Evolutionary conservation across 1,284 basidiomycete species (phyloP), one percentile per base, ranked within the genome.

Genomic region (Golubevia pallescens): DNA sequence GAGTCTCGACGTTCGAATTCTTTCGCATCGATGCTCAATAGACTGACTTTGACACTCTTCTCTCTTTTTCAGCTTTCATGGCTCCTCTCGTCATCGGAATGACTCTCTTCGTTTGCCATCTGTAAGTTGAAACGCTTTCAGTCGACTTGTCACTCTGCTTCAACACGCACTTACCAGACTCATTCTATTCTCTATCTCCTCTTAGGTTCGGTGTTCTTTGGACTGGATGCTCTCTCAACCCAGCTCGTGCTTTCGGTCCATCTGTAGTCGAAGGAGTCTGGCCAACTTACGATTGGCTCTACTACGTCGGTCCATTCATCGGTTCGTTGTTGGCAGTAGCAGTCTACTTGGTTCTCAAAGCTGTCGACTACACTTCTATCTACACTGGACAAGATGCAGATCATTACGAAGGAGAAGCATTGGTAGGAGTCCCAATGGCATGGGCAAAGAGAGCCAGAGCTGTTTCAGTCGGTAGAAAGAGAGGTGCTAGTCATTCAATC

Each of bases 41-140:
- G 3, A 5, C 34, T 5, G 34, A 38, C 34, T 38, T 38, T 4
- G 34, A 38, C 10, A 38, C 34, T 38, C 34, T 38, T 38, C 10
- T 10, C 10, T 38, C 10, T 10, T 38, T 38, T 38, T 4, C 34
- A 38, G 34, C 77, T 3, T 76, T 73, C 68, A 57, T 80, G 13
- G 77, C 75, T 2, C 77, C 76, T 28, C 62, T 80, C 20, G 75
- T 74, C 4, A 80, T 80, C 54, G 77, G 75, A 54, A 70, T 80
- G 1, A 69, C 71, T 2, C 70, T 78, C 28, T 77, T 80, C 62
- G 55, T 73, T 2, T 63, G 65, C 14, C 75, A 78, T 21, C 58
- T 78, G 3, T 38, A 38, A 38, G 34, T 38, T 38, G 34, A 38
- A 4, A 38, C 34, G 3, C 34, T 38, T 10, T 5, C 34, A 38